Evolutionary conservation across 768 basidiomycete genomes (phyloP).

Genomic region (Russula sp.): DNA sequence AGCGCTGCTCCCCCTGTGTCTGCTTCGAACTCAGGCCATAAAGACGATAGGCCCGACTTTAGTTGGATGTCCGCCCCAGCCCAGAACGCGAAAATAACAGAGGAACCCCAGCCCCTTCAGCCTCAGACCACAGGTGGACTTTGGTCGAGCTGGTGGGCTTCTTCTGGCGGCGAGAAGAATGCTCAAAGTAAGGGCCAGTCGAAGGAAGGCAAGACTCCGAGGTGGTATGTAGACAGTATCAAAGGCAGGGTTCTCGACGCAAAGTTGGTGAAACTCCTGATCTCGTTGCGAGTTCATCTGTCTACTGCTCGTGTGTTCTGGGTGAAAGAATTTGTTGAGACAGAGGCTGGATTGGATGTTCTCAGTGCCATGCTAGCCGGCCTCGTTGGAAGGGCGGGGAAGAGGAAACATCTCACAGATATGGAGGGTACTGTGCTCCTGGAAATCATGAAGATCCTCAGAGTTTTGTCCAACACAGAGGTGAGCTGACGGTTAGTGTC

Average conservation of each 20-base stretch:
- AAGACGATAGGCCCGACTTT: constrained; percentile 36
- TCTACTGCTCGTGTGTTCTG: constrained; percentile 76
- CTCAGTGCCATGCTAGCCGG: constrained; percentile 52
- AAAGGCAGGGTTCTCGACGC: constrained; percentile 49
- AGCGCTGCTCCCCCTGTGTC: constrained; percentile 34
- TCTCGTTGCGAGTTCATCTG: constrained; percentile 77
- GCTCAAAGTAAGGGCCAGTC: constrained; percentile 28
- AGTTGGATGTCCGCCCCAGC: not conserved
- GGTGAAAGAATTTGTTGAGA: constrained; percentile 70
- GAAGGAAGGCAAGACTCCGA: constrained; percentile 44
- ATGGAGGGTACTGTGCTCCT: constrained; percentile 60
- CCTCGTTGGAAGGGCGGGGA: constrained; percentile 64
- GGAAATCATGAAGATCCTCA: constrained; percentile 73
- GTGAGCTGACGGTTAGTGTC: constrained; percentile 39
- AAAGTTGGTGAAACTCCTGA: constrained; percentile 69
- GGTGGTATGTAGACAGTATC: constrained; percentile 59
- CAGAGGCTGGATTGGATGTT: constrained; percentile 58
- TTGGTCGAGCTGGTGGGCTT: constrained; percentile 72
- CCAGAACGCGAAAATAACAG: constrained; percentile 12
- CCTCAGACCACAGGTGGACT: constrained; percentile 70
- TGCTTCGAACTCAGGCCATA: constrained; percentile 32
- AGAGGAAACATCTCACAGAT: constrained; percentile 54
- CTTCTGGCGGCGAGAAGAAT: constrained; percentile 51
- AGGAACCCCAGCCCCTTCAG: constrained; percentile 35
- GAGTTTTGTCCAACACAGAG: constrained; percentile 80